Evolutionary conservation across 1,284 basidiomycete genomes (phyloP).

Genomic region (Rhodotorula sp.): DNA sequence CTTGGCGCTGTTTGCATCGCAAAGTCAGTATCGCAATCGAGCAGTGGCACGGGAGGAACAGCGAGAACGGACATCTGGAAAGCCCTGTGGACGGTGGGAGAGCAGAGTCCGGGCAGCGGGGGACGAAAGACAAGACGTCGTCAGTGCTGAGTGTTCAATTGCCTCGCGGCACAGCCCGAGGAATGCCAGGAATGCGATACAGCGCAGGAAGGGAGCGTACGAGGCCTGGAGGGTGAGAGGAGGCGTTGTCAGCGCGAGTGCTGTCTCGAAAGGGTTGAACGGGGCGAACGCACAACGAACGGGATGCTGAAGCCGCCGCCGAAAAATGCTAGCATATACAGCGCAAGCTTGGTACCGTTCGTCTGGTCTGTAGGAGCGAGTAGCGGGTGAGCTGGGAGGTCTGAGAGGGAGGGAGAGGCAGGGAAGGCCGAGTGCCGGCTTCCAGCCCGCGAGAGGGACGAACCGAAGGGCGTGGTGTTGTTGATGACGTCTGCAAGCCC

Average conservation of each 20-base stretch:
- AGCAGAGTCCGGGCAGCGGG: neutral
- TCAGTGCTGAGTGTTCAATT: too few species aligned
- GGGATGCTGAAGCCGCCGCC: constrained; percentile 10
- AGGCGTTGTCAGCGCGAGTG: too few species aligned
- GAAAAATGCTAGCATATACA: constrained; percentile 20
- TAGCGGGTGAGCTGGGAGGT: too few species aligned
- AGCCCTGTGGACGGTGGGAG: neutral
- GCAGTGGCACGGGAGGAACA: neutral
- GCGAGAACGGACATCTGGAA: constrained; percentile 7
- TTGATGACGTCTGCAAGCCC: constrained; percentile 27
- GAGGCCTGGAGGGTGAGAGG: neutral
- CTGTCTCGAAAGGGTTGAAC: too few species aligned
- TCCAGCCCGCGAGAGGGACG: neutral
- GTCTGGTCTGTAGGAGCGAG: constrained; percentile 13
- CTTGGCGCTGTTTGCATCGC: neutral
- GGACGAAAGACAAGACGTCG: too few species aligned
- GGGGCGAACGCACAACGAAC: neutral
- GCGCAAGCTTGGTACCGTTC: constrained; percentile 19
- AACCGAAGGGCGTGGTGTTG: constrained; percentile 35
- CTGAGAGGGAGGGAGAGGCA: too few species aligned
- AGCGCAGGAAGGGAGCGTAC: too few species aligned
- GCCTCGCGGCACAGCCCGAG: too few species aligned
- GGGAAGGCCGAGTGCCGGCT: too few species aligned
- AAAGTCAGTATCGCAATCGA: neutral
- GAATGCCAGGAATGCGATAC: too few species aligned